Conservation (phyloP, 805 yeast genomes). For the Spencermartinsiella europaea region DNA sequence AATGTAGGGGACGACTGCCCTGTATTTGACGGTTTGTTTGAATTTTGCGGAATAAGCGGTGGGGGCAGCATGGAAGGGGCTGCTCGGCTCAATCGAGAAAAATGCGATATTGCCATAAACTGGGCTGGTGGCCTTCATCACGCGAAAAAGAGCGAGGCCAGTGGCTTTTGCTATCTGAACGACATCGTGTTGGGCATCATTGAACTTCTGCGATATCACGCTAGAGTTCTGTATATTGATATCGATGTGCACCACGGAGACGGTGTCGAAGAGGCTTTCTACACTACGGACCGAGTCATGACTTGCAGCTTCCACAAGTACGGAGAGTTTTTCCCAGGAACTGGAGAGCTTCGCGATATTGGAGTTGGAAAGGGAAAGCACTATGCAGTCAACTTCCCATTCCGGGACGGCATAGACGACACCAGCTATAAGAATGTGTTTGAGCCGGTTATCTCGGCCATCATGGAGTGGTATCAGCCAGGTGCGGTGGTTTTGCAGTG, state of each 20-base stretch:
- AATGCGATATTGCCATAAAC: constrained; percentile 90
- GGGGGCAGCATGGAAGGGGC: constrained; percentile 91
- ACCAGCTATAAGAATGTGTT: constrained; percentile 79
- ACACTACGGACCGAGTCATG: constrained; percentile 93
- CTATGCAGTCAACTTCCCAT: constrained; percentile 85
- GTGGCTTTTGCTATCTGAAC: constrained; percentile 92
- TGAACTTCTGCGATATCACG: constrained; percentile 80
- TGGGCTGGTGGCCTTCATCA: constrained; percentile 98
- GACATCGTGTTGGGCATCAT: constrained; percentile 88
- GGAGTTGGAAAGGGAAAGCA: constrained; percentile 89
- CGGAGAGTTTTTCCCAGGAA: constrained; percentile 96
- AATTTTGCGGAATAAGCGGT: constrained; percentile 79
- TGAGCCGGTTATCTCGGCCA: constrained; percentile 64
- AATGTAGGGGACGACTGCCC: constrained; percentile 98
- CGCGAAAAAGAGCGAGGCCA: constrained; percentile 90
- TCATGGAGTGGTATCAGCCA: constrained; percentile 87
- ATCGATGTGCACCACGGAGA: constrained; percentile 97
- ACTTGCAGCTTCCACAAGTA: constrained; percentile 93
- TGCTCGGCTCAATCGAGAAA: constrained; percentile 74
- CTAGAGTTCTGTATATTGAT: constrained; percentile 88
- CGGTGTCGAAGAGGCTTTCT: constrained; percentile 96
- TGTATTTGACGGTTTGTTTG: constrained; percentile 90
- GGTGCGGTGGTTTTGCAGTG: constrained; percentile 93
- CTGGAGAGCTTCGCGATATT: constrained; percentile 84
- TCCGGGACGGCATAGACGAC: constrained; percentile 94